Base-by-base conservation (phyloP, 106 monocot genomes). In the Alisma plantagoaquatica region DNA sequence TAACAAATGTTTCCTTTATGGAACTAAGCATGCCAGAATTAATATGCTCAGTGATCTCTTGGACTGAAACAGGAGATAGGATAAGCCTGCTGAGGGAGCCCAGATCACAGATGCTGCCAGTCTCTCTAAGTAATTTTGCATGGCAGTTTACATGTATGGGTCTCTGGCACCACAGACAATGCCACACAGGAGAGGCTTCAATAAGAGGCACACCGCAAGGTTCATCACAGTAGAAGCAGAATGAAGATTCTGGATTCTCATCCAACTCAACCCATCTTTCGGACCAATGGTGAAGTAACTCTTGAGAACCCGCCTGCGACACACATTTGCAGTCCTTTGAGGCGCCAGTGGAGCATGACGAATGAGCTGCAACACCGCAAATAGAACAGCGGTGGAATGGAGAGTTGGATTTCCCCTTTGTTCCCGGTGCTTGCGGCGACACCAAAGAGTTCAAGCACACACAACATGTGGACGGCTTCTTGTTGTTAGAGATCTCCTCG, bases 221-320 rank as follows among this genome's bases (percentile, higher is more conserved):
- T 56, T 86, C 92, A 69, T 92, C 82, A 66, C 92, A 92, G 29
- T 82, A 79, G 51, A 54, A 69, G 33, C 92, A 92, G 53, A 76
- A 83, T n/a, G 76, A 86, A 42, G 72, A 75, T 38, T 92, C 91
- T 27, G 70, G 38, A 31, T 73, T 82, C 44, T 75, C 86, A 73
- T 75, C 78, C 43, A 59, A 44, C 31, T 86, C 84, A 46, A 70
- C 66, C 82, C 81, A 82, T 83, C 78, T 72, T 54, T 78, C 91
- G 4, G 91, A 82, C 91, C 91, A 92, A 58, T 86, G 91, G 28
- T 92, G 91, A 28, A 92, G 69, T 62, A 92, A 63, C 1, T 73
- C 55, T 12, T 67, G 21, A 18, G 75, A 54, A 61, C 91, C 86
- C 35, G 70, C 70, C 67, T 82, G 91, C 23, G 86, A 72, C 4